phyloP scores from a whole-genome alignment of 805 yeast species.

The Candida taoyuanica region DNA sequence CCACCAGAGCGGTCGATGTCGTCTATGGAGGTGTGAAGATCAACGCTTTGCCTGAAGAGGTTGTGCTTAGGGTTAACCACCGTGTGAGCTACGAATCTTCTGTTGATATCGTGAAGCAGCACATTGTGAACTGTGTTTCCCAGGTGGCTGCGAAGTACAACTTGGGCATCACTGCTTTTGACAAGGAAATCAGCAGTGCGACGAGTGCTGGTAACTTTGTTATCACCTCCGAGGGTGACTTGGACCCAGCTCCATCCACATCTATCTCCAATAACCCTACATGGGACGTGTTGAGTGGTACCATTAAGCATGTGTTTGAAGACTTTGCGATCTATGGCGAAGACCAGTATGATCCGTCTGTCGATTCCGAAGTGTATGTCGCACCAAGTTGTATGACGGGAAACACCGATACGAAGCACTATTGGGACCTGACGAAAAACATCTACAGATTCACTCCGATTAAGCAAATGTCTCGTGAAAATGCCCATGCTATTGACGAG shows the following conservation, averaged over 20 bases:
- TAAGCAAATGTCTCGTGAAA: conserved; percentile 29
- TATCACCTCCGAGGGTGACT: conserved; percentile 7
- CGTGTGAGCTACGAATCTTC: conserved; percentile 57
- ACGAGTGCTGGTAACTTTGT: conserved; percentile 8
- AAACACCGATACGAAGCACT: conserved; percentile 66
- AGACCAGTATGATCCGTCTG: conserved; percentile 3
- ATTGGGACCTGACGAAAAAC: conserved; percentile 57
- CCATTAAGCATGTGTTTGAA: conserved; percentile 50
- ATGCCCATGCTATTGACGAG: conserved; percentile 58
- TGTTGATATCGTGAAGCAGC: conserved; percentile 28
- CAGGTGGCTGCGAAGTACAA: conserved; percentile 11
- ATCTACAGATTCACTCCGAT: conserved; percentile 51
- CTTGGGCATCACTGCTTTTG: conserved; percentile 12
- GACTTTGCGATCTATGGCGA: conserved; percentile 27
- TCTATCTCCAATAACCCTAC: conserved; percentile 34
- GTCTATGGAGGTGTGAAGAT: conserved; percentile 70
- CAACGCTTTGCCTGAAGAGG: conserved; percentile 67
- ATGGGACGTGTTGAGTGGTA: conserved; percentile 55
- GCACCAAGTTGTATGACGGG: conserved; percentile 63
- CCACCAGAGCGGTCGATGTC: conserved; percentile 24
- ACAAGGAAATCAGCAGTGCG: conserved; percentile 2
- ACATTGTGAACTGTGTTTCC: conserved; percentile 8
- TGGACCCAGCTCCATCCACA: conserved; percentile 14
- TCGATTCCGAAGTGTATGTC: conserved; percentile 30
- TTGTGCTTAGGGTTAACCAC: conserved; percentile 50